Evolutionary conservation across 768 basidiomycete species (phyloP), one percentile per base, ranked within the genome.

Genomic region (Neoboletus magnificus): DNA sequence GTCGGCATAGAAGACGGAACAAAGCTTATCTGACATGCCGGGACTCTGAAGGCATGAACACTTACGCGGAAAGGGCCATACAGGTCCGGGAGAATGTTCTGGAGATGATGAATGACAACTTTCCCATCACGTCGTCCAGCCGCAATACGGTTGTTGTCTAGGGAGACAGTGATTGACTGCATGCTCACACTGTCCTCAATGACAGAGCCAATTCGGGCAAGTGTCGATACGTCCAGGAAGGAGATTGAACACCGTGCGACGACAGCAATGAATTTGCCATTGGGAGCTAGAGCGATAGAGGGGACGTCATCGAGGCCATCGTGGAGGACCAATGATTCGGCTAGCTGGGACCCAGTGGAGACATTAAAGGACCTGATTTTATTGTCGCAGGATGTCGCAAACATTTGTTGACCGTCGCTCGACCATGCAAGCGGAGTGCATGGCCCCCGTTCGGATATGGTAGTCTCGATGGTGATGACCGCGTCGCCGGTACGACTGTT

Each of bases 191-290:
- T 13, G 23, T 12, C 18, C 43, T 29, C 18, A 2, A 44, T 44
- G 18, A 16, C 27, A 27, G 43, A n/a, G 10, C 27, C 43, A 29
- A 44, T 12, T 1, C 5, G 27, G 16, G 27, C n/a, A 5, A 44
- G 18, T n/a, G 27, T 44, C 1, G 27, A 29, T 6, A 11, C 2
- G 6, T 44, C 43, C 18, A 44, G 18, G 18, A 44, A 44, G 2
- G 18, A n/a, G 18, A 44, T 7, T 3, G 43, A 44, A 5, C 4
- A 18, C 0, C 0, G 0, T n/a, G 2, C 18, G 5, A n/a, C 10
- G 10, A 5, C 3, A 29, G 27, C 43, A 1, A 44, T 44, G 4
- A 44, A 44, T 12, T n/a, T 29, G 0, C 27, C 27, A 7, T 29
- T 44, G 2, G 11, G 10, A n/a, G 27, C 43, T 3, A 44, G 2